Evolutionary conservation across 257 asterid species (phyloP).

Genomic region (Schizonepeta tenuifolia): DNA sequence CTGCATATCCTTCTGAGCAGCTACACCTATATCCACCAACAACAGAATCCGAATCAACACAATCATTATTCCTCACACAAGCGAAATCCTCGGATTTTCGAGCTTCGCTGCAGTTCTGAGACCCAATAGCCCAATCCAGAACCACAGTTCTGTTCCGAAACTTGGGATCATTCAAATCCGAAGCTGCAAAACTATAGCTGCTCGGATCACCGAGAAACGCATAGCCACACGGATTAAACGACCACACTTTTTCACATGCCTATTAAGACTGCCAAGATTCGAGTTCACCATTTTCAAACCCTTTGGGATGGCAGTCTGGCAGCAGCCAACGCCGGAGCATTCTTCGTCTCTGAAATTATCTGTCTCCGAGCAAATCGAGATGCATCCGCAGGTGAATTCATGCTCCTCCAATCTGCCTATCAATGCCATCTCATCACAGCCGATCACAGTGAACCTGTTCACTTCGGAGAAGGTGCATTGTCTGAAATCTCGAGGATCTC

Average conservation of each 20-base stretch:
- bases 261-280: not conserved
- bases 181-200: slow-evolving; percentile 28
- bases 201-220: slow-evolving; percentile 55
- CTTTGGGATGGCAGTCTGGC: slow-evolving; percentile 56
- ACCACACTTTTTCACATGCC: slow-evolving; percentile 22
- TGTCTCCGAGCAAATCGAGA: slow-evolving; percentile 33
- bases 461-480: slow-evolving; percentile 34
- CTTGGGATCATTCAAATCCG: slow-evolving; percentile 36
- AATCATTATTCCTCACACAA: slow-evolving; percentile 43
- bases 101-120: slow-evolving; percentile 42
- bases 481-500: slow-evolving; percentile 35
- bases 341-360: slow-evolving; percentile 46
- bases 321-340: slow-evolving; percentile 66
- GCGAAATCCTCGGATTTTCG: slow-evolving; percentile 33
- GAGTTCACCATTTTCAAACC: slow-evolving; percentile 44
- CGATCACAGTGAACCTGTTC: slow-evolving; percentile 47
- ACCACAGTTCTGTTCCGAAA: slow-evolving; percentile 43
- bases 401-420: slow-evolving; percentile 14
- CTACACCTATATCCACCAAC: slow-evolving; percentile 58
- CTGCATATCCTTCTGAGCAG: slow-evolving; percentile 53
- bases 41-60: slow-evolving; percentile 49
- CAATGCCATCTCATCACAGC: slow-evolving; percentile 50
- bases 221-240: slow-evolving; percentile 51
- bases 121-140: slow-evolving; percentile 70
- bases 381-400: slow-evolving; percentile 34